Evolutionary conservation across 2,329 filamentous ascomycete species (phyloP).

Genomic region (Seiridium cupressi): DNA sequence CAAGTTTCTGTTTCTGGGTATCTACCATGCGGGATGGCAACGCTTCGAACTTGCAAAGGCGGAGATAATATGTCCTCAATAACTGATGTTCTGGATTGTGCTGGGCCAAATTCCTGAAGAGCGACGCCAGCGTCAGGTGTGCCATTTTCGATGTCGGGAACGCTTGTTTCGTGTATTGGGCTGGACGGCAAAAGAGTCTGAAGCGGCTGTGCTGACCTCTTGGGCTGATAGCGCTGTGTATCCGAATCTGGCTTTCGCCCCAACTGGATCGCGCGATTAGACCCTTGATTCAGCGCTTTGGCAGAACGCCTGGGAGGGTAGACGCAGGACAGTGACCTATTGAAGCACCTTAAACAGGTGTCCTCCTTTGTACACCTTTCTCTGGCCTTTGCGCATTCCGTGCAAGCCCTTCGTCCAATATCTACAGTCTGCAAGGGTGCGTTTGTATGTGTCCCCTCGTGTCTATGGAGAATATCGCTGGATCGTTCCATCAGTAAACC

Average conservation of each 20-base stretch:
- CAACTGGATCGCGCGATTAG: not conserved
- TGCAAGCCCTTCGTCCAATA: slow-evolving; percentile 23
- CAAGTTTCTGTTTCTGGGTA: not conserved
- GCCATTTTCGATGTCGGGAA: not conserved
- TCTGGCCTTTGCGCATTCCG: slow-evolving; percentile 24
- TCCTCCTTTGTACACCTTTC: slow-evolving; percentile 26
- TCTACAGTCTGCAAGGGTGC: slow-evolving; percentile 14
- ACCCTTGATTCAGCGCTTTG: not conserved
- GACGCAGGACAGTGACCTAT: slow-evolving; percentile 20
- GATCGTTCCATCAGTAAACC: not conserved
- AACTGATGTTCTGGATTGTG: too few relatives aligned
- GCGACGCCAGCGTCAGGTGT: not conserved
- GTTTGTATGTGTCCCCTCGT: slow-evolving; percentile 11
- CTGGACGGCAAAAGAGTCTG: not conserved
- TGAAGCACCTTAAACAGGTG: slow-evolving; percentile 23
- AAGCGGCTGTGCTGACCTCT: too few relatives aligned
- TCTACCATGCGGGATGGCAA: not conserved
- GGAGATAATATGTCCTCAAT: not conserved
- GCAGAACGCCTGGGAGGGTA: slow-evolving; percentile 15
- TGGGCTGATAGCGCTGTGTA: not conserved
- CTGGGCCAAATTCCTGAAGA: not conserved
- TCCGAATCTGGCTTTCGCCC: not conserved
- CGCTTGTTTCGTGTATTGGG: not conserved
- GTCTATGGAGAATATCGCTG: slow-evolving; percentile 1
- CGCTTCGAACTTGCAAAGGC: not conserved